A percentile compares a stretch with the other conserved stretches of the same genome.
Evolutionary conservation across 2,329 filamentous ascomycete genomes (phyloP).

Genomic region (Cercospora sp.): DNA sequence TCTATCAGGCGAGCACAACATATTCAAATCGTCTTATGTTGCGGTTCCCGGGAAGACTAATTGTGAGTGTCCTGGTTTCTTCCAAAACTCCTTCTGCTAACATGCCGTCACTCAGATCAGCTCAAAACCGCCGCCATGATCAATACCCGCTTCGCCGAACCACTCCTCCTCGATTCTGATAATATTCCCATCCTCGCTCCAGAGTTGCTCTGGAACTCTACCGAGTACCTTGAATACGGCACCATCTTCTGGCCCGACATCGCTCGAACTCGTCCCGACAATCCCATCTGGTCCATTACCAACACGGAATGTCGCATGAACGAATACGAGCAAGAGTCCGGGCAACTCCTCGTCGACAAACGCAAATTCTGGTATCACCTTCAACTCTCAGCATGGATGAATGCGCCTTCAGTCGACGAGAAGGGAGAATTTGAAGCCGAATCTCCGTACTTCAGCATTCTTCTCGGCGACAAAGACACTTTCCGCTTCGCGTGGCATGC

Average conservation of each 20-base stretch:
- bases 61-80: slow-evolving; percentile 3
- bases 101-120: slow-evolving; percentile 23
- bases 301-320: slow-evolving; percentile 40
- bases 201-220: slow-evolving; percentile 35
- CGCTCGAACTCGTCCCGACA: slow-evolving; percentile 37
- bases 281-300: slow-evolving; percentile 40
- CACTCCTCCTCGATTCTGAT: slow-evolving; percentile 41
- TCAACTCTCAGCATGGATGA: slow-evolving; percentile 41
- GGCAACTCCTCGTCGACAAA: slow-evolving; percentile 43
- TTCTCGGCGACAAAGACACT: slow-evolving; percentile 44
- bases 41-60: slow-evolving; percentile 16
- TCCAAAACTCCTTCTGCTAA: neutral
- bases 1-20: slow-evolving; percentile 28
- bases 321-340: slow-evolving; percentile 41
- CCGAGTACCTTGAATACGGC: slow-evolving; percentile 34
- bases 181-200: slow-evolving; percentile 40
- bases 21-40: slow-evolving; percentile 27
- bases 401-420: slow-evolving; percentile 27
- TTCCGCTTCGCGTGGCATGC: slow-evolving; percentile 42
- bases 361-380: slow-evolving; percentile 42
- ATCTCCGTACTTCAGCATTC: slow-evolving; percentile 34
- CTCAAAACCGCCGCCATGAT: slow-evolving; percentile 41
- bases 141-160: slow-evolving; percentile 42
- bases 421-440: slow-evolving; percentile 3
- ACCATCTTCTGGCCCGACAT: slow-evolving; percentile 44